A percentile compares a stretch with the other conserved stretches of the same genome.
Conservation (phyloP, 805 yeast genomes). For the Starmerella bacillaris region DNA sequence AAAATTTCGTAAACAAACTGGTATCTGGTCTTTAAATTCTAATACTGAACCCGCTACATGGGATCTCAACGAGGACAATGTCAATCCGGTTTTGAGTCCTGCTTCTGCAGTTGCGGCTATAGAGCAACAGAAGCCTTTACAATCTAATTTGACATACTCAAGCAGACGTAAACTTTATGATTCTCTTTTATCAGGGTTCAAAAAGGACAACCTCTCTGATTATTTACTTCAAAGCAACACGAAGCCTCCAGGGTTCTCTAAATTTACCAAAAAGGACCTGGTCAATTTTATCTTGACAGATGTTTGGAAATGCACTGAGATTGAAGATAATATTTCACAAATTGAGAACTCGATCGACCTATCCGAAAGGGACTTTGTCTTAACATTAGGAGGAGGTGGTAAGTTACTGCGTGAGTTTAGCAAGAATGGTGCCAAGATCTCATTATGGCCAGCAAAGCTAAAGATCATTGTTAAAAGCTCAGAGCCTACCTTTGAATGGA, state of each 20-base stretch:
- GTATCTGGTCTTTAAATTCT: neutral
- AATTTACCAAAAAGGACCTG: neutral
- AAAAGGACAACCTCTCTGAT: neutral
- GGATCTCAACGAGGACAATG: too few species aligned
- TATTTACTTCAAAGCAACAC: neutral
- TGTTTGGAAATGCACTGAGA: slow-evolving; percentile 24
- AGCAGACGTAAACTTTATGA: neutral
- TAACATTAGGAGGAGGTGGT: slow-evolving; percentile 27
- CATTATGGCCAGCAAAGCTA: slow-evolving; percentile 22
- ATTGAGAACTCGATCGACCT: slow-evolving; percentile 23
- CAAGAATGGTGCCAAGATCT: slow-evolving; percentile 27
- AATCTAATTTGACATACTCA: neutral
- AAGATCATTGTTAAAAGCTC: slow-evolving; percentile 28
- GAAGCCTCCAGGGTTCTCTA: neutral
- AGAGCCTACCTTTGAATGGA: slow-evolving; percentile 28
- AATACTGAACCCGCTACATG: too few species aligned
- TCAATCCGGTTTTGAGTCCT: neutral
- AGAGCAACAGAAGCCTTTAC: neutral
- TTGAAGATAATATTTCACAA: slow-evolving; percentile 21
- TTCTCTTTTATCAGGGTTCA: neutral
- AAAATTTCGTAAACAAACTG: neutral
- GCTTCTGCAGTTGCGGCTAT: neutral
- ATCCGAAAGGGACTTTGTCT: slow-evolving; percentile 26
- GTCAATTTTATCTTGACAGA: slow-evolving; percentile 20
- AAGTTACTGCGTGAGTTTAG: slow-evolving; percentile 26